Base-by-base conservation (phyloP, 495 filamentous ascomycete species). In the Apodospora peruviana region DNA sequence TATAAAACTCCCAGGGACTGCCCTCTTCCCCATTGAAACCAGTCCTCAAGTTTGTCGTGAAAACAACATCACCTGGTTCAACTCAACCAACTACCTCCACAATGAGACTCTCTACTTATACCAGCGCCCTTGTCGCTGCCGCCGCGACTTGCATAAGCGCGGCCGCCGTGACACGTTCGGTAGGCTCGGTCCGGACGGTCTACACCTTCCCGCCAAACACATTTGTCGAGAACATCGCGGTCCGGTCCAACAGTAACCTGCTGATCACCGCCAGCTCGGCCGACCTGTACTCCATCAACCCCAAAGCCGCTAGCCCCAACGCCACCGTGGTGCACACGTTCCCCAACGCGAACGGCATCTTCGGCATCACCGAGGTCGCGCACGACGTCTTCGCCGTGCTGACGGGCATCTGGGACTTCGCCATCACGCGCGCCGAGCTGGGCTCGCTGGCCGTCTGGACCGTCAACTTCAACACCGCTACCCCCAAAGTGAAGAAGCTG, bases 161-260 rank as follows among this genome's bases (percentile, higher is more conserved):
- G 5, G 16, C 9, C 5, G 19, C 20, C 16, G 5, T 20, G n/a
- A 9, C 39, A 3, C 16, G 2, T 11, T 20, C 21, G 2, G 21
- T 12, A 1, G 10, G 25, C 43, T 17, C n/a, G 2, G 37, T 51
- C 36, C 48, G 48, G 3, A 51, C 45, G 16, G 25, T 51, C 34
- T 45, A 19, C 42, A 51, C 48, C 2, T 57, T 57, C 44, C 50
- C 50, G 40, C 42, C 39, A 10, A 58, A 58, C 40, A 45, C 36
- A 32, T 58, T 58, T 36, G 51, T 74, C 47, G 72, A 76, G 37
- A 75, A 75, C 57, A 61, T 74, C 37, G 65, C 63, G 29, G 60
- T 75, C 36, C 72, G 72, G 11, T 54, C 69, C 2, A 74, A 78
- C 53, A 69, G 73, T 43, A 49, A 71, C 19, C 57, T 78, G 1